phyloP scores from a whole-genome alignment of 2,329 filamentous ascomycete genomes.

The Curvularia sp. region DNA sequence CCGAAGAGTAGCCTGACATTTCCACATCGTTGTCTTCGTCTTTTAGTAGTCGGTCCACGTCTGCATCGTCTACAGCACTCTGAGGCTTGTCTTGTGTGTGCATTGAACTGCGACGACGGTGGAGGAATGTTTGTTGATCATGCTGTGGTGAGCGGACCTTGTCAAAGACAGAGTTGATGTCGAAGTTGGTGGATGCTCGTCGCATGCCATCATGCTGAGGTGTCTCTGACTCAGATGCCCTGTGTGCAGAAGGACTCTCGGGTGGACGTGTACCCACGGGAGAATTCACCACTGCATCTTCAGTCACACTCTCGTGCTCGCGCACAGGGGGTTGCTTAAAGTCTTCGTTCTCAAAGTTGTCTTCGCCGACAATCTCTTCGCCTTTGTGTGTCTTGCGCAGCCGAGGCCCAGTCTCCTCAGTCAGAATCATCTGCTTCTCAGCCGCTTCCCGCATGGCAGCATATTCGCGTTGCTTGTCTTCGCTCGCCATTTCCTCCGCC shows the following conservation, averaged over 20 bases:
- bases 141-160: conserved; percentile 77
- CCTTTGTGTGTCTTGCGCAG: conserved; percentile 93
- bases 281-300: conserved; percentile 30
- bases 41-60: conserved; percentile 87
- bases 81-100: conserved; percentile 50
- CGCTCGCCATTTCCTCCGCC: conserved; percentile 87
- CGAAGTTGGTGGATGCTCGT: conserved; percentile 70
- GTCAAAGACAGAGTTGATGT: conserved; percentile 85
- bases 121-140: conserved; percentile 55
- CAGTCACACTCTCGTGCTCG: conserved; percentile 36
- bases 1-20: conserved; percentile 74
- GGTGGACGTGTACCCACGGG: conserved; percentile 28
- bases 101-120: conserved; percentile 60
- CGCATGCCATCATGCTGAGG: conserved; percentile 47
- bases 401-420: conserved; percentile 73
- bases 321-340: conserved; percentile 37
- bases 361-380: conserved; percentile 85
- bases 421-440: conserved; percentile 84
- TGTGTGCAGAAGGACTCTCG: conserved; percentile 28
- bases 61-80: conserved; percentile 77
- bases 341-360: conserved; percentile 51
- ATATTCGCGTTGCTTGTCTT: conserved; percentile 81
- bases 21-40: conserved; percentile 81
- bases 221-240: conserved; percentile 46
- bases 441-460: conserved; percentile 78